A percentile compares a stretch with the other conserved stretches of the same genome.
Evolutionary conservation across 768 basidiomycete species (phyloP).

Genomic region (Boletus rufocinnamomeus): DNA sequence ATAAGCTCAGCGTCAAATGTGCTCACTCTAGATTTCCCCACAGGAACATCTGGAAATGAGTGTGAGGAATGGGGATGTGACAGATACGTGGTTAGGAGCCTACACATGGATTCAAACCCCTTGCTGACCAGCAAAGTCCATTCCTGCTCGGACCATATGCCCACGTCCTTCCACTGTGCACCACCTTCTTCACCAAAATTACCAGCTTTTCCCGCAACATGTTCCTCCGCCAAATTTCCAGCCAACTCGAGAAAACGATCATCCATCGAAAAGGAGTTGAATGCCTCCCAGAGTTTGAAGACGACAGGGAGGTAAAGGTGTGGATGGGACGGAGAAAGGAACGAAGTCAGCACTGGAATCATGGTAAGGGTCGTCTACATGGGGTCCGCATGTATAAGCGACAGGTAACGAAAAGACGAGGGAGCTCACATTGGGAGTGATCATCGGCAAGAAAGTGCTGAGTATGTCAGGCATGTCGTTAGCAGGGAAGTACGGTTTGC

Average conservation of each 20-base stretch:
- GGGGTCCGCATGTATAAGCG: slow-evolving; percentile 5
- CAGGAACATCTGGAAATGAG: slow-evolving; percentile 37
- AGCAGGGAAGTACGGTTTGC: slow-evolving; percentile 68
- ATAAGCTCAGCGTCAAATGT: not conserved
- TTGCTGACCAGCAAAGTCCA: slow-evolving; percentile 85
- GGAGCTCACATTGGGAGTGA: slow-evolving; percentile 66
- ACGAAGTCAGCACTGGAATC: slow-evolving; percentile 75
- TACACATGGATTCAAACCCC: slow-evolving; percentile 79
- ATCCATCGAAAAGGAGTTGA: slow-evolving; percentile 72
- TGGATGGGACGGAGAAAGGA: slow-evolving; percentile 67
- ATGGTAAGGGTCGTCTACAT: slow-evolving; percentile 66
- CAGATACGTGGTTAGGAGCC: slow-evolving; percentile 6
- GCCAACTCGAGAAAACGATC: slow-evolving; percentile 74
- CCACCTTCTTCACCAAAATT: slow-evolving; percentile 55
- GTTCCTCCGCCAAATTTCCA: slow-evolving; percentile 70
- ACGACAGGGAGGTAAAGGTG: slow-evolving; percentile 70
- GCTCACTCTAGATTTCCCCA: slow-evolving; percentile 65
- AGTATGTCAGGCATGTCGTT: slow-evolving; percentile 72
- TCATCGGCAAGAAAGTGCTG: slow-evolving; percentile 63
- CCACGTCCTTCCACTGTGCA: slow-evolving; percentile 76
- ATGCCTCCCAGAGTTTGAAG: slow-evolving; percentile 77
- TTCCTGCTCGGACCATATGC: slow-evolving; percentile 84
- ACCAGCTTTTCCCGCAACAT: slow-evolving; percentile 63
- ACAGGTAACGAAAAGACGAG: not conserved
- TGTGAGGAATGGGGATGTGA: slow-evolving; percentile 41